phyloP scores from a whole-genome alignment of 1,284 basidiomycete genomes.

The Ustilago tritici region DNA sequence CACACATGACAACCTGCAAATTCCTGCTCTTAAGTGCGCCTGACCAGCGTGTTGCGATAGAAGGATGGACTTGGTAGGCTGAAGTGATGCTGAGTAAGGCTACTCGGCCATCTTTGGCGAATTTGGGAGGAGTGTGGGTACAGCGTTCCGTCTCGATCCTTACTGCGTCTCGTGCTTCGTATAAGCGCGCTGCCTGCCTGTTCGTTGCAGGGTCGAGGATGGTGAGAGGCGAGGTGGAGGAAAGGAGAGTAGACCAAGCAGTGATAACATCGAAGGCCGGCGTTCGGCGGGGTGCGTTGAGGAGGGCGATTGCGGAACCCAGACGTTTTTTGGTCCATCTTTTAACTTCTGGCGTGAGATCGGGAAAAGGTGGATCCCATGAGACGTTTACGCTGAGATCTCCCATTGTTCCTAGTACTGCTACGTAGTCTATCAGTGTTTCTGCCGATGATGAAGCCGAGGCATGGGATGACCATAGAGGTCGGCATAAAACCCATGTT shows the following conservation, averaged over 20 bases:
- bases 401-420: constrained; percentile 56
- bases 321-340: constrained; percentile 57
- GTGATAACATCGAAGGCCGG: constrained; percentile 51
- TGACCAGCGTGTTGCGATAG: constrained; percentile 58
- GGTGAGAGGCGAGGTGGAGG: constrained; percentile 35
- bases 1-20: constrained; percentile 59
- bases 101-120: constrained; percentile 55
- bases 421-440: constrained; percentile 49
- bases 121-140: constrained; percentile 59
- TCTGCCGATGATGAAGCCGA: constrained; percentile 19
- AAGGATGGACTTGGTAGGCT: constrained; percentile 55
- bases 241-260: constrained; percentile 43
- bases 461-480: constrained; percentile 25
- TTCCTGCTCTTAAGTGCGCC: constrained; percentile 54
- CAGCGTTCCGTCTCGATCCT: constrained; percentile 50
- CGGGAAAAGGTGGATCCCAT: constrained; percentile 59
- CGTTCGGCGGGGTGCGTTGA: constrained; percentile 56
- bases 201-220: constrained; percentile 44
- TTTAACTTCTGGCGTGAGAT: constrained; percentile 48
- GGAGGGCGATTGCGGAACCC: constrained; percentile 46
- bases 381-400: constrained; percentile 52
- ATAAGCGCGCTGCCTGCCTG: constrained; percentile 36
- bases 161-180: constrained; percentile 47
- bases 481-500: constrained; percentile 55
- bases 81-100: constrained; percentile 54